Percentiles rank a stretch among this genome's conserved stretches.
Evolutionary conservation across 352 stramenopile genomes (phyloP).

Genomic region (Albugo candida): DNA sequence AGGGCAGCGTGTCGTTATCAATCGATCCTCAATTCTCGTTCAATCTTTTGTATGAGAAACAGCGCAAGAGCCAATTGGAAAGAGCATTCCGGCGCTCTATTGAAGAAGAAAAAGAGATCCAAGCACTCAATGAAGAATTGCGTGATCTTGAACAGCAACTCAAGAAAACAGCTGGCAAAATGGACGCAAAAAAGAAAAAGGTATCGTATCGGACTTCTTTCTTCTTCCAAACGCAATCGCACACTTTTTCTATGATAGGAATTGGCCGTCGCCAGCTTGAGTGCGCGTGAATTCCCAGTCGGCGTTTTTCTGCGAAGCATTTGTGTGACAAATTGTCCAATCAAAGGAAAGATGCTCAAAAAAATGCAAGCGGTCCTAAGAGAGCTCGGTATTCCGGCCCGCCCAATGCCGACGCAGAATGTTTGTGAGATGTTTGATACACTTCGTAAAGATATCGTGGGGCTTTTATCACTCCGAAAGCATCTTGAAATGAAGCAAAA

Average conservation of each 20-base stretch:
- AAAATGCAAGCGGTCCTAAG: conserved; percentile 47
- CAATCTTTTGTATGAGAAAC: conserved; percentile 46
- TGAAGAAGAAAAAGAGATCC: conserved; percentile 47
- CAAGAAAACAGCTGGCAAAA: conserved; percentile 37
- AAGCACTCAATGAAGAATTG: conserved; percentile 31
- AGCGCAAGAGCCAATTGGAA: conserved; percentile 49
- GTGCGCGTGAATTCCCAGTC: conserved; percentile 22
- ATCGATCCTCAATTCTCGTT: conserved; percentile 23
- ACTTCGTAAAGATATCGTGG: conserved; percentile 32
- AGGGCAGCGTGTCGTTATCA: conserved; percentile 5
- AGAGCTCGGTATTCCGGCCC: conserved; percentile 35
- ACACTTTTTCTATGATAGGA: conserved; percentile 7
- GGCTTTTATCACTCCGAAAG: conserved; percentile 34
- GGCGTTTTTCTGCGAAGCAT: conserved; percentile 40
- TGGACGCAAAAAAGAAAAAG: conserved; percentile 55
- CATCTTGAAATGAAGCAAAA: conserved; percentile 34
- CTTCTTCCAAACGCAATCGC: background rate
- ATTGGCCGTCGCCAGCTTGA: conserved; percentile 22
- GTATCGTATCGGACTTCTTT: background rate
- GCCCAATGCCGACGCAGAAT: conserved; percentile 48
- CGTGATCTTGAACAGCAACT: conserved; percentile 36
- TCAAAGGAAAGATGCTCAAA: conserved; percentile 44
- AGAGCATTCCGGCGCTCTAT: conserved; percentile 32
- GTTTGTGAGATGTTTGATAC: conserved; percentile 40
- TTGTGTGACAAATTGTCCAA: conserved; percentile 22